Conservation (phyloP, 1,284 basidiomycete genomes). For the Sparassis latifolia region DNA sequence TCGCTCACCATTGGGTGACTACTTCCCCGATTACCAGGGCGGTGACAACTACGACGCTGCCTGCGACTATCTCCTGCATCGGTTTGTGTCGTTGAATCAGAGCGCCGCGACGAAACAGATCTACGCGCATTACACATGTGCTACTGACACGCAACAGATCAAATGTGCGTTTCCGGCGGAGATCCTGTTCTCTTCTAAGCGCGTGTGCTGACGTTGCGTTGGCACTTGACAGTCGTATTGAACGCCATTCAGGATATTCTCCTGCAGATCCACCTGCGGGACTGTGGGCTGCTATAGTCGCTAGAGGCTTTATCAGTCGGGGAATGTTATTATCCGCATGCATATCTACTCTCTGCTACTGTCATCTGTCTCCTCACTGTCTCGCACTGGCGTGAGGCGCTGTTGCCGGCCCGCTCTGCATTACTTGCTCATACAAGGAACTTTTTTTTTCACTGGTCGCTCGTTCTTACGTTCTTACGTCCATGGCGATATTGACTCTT, state of each 20-base stretch:
- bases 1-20: conserved; percentile 79
- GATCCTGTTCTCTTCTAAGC: not conserved
- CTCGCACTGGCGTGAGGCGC: too few relatives aligned
- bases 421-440: too few relatives aligned
- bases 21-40: conserved; percentile 83
- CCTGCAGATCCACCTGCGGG: conserved; percentile 76
- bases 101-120: conserved; percentile 83
- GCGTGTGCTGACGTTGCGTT: not conserved
- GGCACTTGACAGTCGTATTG: conserved; percentile 53
- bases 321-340: too few relatives aligned
- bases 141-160: conserved; percentile 86
- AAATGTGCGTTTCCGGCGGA: conserved; percentile 51
- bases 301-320: too few relatives aligned
- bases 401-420: too few relatives aligned
- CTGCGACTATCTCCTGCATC: conserved; percentile 80
- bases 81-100: conserved; percentile 85
- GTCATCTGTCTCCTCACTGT: too few relatives aligned
- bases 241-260: conserved; percentile 81
- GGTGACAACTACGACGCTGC: conserved; percentile 84
- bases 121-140: conserved; percentile 86
- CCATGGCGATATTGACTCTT: too few relatives aligned
- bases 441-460: too few relatives aligned
- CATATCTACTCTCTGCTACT: too few relatives aligned
- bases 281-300: conserved; percentile 73
- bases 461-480: too few relatives aligned